phyloP scores from a whole-genome alignment of 208 protist species.

The Tetramitus jugosus region DNA sequence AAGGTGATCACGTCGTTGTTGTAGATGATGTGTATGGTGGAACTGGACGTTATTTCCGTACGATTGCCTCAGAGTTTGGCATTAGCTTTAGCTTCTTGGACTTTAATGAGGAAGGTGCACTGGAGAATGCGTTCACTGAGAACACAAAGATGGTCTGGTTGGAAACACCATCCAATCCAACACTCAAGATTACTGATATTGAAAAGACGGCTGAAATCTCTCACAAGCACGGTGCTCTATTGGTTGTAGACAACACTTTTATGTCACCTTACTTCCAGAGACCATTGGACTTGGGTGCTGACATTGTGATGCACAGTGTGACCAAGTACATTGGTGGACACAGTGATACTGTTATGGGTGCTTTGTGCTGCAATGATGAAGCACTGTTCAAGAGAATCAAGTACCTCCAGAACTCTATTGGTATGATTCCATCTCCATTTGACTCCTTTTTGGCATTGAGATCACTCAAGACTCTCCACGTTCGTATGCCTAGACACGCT shows the following conservation, averaged over 20 bases:
- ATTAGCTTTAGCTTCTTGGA: conserved; percentile 74
- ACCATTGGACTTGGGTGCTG: conserved; percentile 81
- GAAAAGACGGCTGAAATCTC: conserved; percentile 58
- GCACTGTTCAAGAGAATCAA: conserved; percentile 55
- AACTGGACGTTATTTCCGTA: conserved; percentile 16
- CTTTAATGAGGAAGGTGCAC: conserved; percentile 59
- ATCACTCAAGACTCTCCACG: conserved; percentile 81
- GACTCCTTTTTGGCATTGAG: conserved; percentile 86
- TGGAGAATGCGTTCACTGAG: conserved; percentile 61
- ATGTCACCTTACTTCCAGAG: conserved; percentile 84
- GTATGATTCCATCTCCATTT: conserved; percentile 77
- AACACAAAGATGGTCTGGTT: conserved; percentile 87
- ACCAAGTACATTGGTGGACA: conserved; percentile 93
- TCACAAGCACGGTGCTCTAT: conserved; percentile 52
- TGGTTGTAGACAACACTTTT: conserved; percentile 91
- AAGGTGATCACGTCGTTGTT: conserved; percentile 74
- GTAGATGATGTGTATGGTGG: conserved; percentile 84
- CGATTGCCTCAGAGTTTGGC: conserved; percentile 42
- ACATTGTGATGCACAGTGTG: conserved; percentile 84
- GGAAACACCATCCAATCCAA: conserved; percentile 90
- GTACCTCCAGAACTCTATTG: conserved; percentile 81
- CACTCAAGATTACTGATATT: conserved; percentile 80
- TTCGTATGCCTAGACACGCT: conserved; percentile 78
- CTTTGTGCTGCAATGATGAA: conserved; percentile 55
- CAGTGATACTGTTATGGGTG: conserved; percentile 79